Conservation (phyloP, 805 yeast species). For the Wickerhamiella brachini region DNA sequence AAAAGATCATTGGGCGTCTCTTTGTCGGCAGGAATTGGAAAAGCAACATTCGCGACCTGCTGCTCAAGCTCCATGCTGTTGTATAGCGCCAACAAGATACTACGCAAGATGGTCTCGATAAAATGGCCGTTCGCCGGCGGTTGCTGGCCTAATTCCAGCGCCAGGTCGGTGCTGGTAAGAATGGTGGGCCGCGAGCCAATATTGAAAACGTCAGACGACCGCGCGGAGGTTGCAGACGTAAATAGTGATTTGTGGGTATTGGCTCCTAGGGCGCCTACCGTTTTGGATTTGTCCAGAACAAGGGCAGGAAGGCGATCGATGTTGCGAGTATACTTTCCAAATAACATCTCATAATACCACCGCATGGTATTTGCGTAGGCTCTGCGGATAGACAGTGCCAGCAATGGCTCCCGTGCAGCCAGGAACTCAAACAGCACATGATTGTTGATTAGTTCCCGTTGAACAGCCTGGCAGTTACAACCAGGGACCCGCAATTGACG, state of each 20-base stretch:
- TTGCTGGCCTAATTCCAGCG: constrained; percentile 9
- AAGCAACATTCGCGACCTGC: background rate
- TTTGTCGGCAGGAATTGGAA: background rate
- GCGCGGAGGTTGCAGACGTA: constrained; percentile 3
- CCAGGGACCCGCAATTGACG: constrained; percentile 53
- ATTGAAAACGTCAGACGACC: constrained; percentile 10
- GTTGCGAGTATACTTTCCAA: constrained; percentile 29
- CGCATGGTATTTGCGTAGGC: constrained; percentile 82
- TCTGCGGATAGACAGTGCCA: constrained; percentile 58
- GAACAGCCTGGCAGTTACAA: constrained; percentile 60
- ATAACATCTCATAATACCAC: constrained; percentile 81
- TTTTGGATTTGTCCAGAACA: constrained; percentile 1
- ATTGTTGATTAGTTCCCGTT: constrained; percentile 48
- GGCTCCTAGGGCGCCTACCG: constrained; percentile 3
- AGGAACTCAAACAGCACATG: constrained; percentile 50
- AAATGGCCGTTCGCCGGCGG: constrained; percentile 10
- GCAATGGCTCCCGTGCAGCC: constrained; percentile 36
- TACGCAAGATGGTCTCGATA: constrained; percentile 12
- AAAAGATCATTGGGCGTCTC: background rate
- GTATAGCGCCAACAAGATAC: constrained; percentile 9
- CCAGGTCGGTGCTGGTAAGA: constrained; percentile 5
- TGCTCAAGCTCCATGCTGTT: constrained; percentile 12
- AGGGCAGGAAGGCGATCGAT: background rate
- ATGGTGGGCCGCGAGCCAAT: constrained; percentile 16
- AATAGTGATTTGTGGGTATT: constrained; percentile 5